Percentiles rank a stretch among this genome's conserved stretches.
Evolutionary conservation across 1,139 yeast genomes (phyloP).

Genomic region (Kluyveromyces sp.): DNA sequence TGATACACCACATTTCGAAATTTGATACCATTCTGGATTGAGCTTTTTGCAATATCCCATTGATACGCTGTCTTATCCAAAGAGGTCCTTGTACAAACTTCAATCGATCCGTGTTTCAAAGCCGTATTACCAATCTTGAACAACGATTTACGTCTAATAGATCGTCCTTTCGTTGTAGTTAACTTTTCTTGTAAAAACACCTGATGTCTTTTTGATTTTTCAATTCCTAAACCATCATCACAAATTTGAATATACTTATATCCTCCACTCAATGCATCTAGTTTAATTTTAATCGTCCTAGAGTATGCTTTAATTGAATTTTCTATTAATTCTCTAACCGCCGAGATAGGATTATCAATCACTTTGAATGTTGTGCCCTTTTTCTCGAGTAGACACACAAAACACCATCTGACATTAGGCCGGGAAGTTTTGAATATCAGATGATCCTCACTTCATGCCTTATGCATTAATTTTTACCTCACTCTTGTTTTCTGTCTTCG

Average conservation of each 20-base stretch:
- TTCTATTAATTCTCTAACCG: constrained; percentile 58
- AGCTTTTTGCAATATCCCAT: constrained; percentile 34
- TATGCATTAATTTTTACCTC: too few species aligned
- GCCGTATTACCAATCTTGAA: constrained; percentile 44
- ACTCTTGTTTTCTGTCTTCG: too few species aligned
- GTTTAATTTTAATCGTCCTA: constrained; percentile 40
- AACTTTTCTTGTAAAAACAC: constrained; percentile 45
- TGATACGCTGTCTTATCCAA: constrained; percentile 29
- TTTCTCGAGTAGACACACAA: constrained; percentile 6
- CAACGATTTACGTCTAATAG: constrained; percentile 70
- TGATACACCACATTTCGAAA: constrained; percentile 21
- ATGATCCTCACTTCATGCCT: not conserved
- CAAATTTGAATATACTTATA: constrained; percentile 44
- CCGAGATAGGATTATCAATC: constrained; percentile 26
- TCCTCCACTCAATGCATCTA: constrained; percentile 53
- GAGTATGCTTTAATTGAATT: constrained; percentile 65
- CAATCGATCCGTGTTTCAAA: constrained; percentile 25
- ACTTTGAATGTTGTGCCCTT: constrained; percentile 4
- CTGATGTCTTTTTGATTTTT: constrained; percentile 37
- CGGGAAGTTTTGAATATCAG: too few species aligned
- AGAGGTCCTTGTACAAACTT: constrained; percentile 30
- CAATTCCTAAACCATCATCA: constrained; percentile 67
- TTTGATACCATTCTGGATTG: constrained; percentile 14
- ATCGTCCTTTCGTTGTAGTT: constrained; percentile 39
- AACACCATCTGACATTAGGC: constrained; percentile 1